Base-by-base conservation (phyloP, 106 monocot species). In the Acanthochlamys bracteata region DNA sequence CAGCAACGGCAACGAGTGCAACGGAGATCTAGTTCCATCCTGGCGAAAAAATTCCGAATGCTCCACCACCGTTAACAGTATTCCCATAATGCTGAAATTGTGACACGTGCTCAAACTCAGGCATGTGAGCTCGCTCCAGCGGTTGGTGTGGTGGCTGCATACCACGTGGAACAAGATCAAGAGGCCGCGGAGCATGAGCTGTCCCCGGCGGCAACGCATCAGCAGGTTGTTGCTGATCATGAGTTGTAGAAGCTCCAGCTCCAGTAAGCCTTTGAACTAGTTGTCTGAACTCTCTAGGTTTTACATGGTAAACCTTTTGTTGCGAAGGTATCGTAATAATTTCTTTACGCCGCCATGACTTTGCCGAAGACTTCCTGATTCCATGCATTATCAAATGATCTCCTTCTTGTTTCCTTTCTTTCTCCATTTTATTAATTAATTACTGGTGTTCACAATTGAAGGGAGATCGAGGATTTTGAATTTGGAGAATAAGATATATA, bases 231-330 rank as follows among this genome's bases (percentile, higher is more conserved):
- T 24, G 53, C 33, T 6, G 33, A 14, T 4, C 2, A 12, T 12
- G 17, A 12, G 49, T 10, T 14, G 6, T 12, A 14, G 49, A 17
- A 14, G 17, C 0, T 22, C 65, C 10, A 17, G 73, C 47, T 11
- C 74, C 74, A 59, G 80, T 80, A 64, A 80, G 74, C 15, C 45
- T 55, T 61, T 80, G 80, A 22, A 80, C 80, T 11, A 80, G 62
- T 22, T 62, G 66, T 22, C 80, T 74, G 66, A 80, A 80, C 10
- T 61, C 71, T 7, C 66, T 66, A 3, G 71, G 66, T 22, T 80
- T 70, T n/a, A 75, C 75, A 10, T 49, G 65, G 70, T 80, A 80
- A 10, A 80, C 70, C 45, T 27, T 71, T 3, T 74, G 66, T 7
- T 70, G 79, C 9, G 65, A 41, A 39, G 46, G 74, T 57, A 13